Conservation (phyloP, 2,329 filamentous ascomycete genomes). For the Pleomassaria siparia region DNA sequence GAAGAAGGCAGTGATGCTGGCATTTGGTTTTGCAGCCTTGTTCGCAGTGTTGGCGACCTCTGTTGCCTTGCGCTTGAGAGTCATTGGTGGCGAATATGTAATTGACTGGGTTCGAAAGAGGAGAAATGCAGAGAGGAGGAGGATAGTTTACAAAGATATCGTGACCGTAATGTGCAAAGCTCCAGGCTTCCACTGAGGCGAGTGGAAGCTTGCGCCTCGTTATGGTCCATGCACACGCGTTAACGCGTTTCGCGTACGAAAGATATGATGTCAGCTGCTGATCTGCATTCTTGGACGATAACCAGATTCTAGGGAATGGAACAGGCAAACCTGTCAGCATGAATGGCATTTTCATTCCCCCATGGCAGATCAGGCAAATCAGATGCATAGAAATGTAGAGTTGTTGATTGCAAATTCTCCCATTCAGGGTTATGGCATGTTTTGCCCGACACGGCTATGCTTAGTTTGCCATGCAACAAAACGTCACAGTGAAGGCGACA, state of each 20-base stretch:
- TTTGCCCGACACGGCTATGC: conserved; percentile 4
- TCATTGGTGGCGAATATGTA: conserved; percentile 40
- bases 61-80: conserved; percentile 54
- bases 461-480: conserved; percentile 16
- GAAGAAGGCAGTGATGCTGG: conserved; percentile 89
- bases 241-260: conserved; percentile 9
- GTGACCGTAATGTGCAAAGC: conserved; percentile 4
- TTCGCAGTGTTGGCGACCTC: conserved; percentile 50
- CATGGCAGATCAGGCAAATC: conserved; percentile 6
- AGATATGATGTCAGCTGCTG: conserved; percentile 1
- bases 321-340: not conserved
- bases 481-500: conserved; percentile 17
- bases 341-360: not conserved
- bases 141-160: conserved; percentile 1
- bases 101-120: conserved; percentile 10
- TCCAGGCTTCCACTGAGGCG: conserved; percentile 10
- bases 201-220: not conserved
- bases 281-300: not conserved
- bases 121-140: conserved; percentile 4
- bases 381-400: not conserved
- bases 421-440: too few species aligned
- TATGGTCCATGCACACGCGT: too few species aligned
- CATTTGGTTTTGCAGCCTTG: conserved; percentile 62
- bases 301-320: not conserved
- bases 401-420: not conserved